Evolutionary conservation across 371 early-diverging fungal species (phyloP), one percentile per base, ranked within the genome.

Genomic region (Apophysomyces trapeziformis): DNA sequence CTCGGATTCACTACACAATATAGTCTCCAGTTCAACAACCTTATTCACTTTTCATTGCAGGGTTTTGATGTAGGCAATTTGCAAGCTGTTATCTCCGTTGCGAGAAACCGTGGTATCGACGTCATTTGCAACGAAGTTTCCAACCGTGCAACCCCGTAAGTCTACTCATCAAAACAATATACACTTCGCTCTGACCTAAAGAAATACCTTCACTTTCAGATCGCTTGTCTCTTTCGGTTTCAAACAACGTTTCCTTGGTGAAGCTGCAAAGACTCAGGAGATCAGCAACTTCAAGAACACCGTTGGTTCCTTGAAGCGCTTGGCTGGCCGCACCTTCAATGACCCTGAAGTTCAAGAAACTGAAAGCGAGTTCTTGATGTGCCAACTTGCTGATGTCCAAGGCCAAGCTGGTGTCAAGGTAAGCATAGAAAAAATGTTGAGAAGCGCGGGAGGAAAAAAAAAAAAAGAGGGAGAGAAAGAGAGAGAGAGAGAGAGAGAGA

Each of bases 1-100:
- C 32, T 26, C 32, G 1, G 3, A 26, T 43, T 35, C 18, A 21
- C 11, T 5, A 58, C 13, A 32, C 38, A 18, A 38, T 18, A 13
- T 50, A 45, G 38, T 41, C 41, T 8, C 41, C 13, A 41, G 11
- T 46, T 37, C 38, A 5, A 6, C 36, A 56, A 32, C 5, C 18
- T 18, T 54, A 36, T n/a, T 47, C 41, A 37, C 11, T 9, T 41
- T n/a, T 21, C 41, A 21, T 50, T 21, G 36, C 65, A 80, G 81
- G 99, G 99, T 79, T 91, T 98, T 85, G 99, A 98, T 87, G 88
- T 98, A 80, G 99, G 99, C 68, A 96, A 92, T 84, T 84, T 96
- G 72, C 92, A 96, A 78, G 91, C 96, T 68, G 91, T 95, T 68
- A 94, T 98, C 68, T 97, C 99, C 64, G 96, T 97, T 56, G 99